These are phyloP conservation scores for Bertia moriformis DNA, from an alignment of 2,329 filamentous ascomycete genomes.

Conservation along the genomic window DNA sequence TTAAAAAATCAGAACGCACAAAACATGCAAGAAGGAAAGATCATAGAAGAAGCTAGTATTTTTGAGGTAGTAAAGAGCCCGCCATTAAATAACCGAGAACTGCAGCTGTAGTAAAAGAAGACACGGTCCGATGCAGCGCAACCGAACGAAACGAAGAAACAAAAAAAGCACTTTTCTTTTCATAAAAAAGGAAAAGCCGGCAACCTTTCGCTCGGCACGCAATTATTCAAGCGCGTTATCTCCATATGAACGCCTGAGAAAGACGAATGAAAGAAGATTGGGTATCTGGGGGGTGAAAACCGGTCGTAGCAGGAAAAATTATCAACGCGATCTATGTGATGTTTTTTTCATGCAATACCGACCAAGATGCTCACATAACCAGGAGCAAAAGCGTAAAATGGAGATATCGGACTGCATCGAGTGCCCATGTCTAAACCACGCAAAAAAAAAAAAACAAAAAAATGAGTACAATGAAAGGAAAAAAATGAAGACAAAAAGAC, in stretches of 20 bases:
- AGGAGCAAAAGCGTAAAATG: constrained; percentile 12
- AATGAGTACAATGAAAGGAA: neutral
- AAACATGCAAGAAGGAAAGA: too few relatives aligned
- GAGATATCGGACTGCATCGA: constrained; percentile 19
- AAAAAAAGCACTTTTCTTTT: constrained; percentile 21
- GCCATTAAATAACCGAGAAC: neutral
- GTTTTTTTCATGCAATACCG: constrained; percentile 12
- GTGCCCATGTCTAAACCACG: constrained; percentile 13
- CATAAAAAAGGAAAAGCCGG: constrained; percentile 17
- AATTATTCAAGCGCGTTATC: constrained; percentile 20
- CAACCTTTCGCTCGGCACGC: constrained; percentile 20
- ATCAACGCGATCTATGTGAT: constrained; percentile 37
- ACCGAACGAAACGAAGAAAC: constrained; percentile 9
- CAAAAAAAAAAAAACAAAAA: constrained; percentile 4
- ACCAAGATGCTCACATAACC: constrained; percentile 11
- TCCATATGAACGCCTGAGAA: constrained; percentile 21
- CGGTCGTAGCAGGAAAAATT: constrained; percentile 23
- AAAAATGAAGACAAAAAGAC: neutral
- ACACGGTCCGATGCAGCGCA: constrained; percentile 3
- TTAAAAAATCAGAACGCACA: too few relatives aligned
- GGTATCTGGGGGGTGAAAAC: constrained; percentile 31
- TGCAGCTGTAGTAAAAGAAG: too few relatives aligned
- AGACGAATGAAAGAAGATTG: constrained; percentile 14
- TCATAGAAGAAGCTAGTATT: too few relatives aligned
- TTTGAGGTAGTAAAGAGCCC: neutral